Percentiles rank a stretch among this genome's conserved stretches.
Evolutionary conservation across 2,329 filamentous ascomycete genomes (phyloP).

Genomic region (Chaetomium sp.): DNA sequence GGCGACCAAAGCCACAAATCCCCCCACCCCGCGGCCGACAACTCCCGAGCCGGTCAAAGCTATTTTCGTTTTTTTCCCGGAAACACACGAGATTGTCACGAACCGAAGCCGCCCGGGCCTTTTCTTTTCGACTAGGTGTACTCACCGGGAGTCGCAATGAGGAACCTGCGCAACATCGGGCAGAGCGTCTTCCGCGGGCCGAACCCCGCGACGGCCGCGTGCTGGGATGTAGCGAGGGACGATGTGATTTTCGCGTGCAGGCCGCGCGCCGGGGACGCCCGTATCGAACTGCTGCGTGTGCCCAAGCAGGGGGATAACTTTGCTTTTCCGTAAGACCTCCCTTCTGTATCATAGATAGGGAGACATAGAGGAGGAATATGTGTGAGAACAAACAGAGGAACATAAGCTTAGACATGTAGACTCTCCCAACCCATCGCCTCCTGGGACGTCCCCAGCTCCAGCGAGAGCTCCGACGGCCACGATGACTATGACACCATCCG

Average conservation of each 20-base stretch:
- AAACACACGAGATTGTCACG: too few species aligned
- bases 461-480: too few species aligned
- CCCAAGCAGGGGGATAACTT: constrained; percentile 34
- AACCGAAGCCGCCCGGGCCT: too few species aligned
- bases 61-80: background rate
- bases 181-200: constrained; percentile 56
- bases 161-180: constrained; percentile 76
- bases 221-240: constrained; percentile 79
- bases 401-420: constrained; percentile 28
- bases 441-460: constrained; percentile 82
- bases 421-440: constrained; percentile 54
- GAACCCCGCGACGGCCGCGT: constrained; percentile 50
- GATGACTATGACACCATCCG: too few species aligned
- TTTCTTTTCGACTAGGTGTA: background rate
- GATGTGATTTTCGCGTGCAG: constrained; percentile 79
- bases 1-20: background rate
- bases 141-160: constrained; percentile 51
- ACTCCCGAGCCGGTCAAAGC: constrained; percentile 12
- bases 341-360: background rate
- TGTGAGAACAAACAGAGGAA: too few species aligned
- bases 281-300: constrained; percentile 64
- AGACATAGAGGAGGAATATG: too few species aligned
- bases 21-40: constrained; percentile 9
- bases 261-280: constrained; percentile 60
- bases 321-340: constrained; percentile 35